Evolutionary conservation across 2,329 filamentous ascomycete genomes (phyloP), one percentile per base, ranked within the genome.

Genomic region (Fusarium vanettenii): DNA sequence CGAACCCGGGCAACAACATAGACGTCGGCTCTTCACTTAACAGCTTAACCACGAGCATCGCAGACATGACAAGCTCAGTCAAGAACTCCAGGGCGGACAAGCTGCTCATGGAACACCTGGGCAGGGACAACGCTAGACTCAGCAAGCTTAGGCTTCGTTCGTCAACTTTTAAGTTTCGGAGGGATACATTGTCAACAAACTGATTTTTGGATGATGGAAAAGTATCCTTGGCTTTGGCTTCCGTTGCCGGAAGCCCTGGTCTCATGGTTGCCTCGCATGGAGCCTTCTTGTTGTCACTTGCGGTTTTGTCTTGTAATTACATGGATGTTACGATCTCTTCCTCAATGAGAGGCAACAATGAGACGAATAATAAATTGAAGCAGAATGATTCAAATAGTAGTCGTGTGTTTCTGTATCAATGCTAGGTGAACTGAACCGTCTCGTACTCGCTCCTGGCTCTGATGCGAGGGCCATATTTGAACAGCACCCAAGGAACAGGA

Each of bases 401-500:
- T 25, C 22, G 1, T 48, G 22, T 16, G 5, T 9, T 25, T 48
- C 14, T 22, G 22, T 8, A 2, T 9, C n/a, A 2, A 27, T 37
- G 11, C 33, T 57, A 57, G 10, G 8, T 13, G 20, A 37, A 57
- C 33, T 57, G 29, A 16, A 57, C 55, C 33, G 55, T 57, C 55
- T 57, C 55, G 31, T 57, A 57, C 20, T 5, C 43, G 22, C 76
- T 78, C 63, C 66, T 77, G 0, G 71, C 73, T 16, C 76, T 70
- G 2, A 78, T 75, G 1, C 6, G 31, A 0, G 84, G 82, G 0
- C 89, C 89, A 39, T 80, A 89, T 62, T 82, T 86, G 79, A 87
- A 89, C 16, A 90, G 79, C 0, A 88, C 81, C 85, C 87, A 90
- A 0, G 89, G 89, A 20, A 90, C 83, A 0, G 88, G 88, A 65